Base-by-base conservation (phyloP, 2,329 filamentous ascomycete species). In the Cercospora janseana region DNA sequence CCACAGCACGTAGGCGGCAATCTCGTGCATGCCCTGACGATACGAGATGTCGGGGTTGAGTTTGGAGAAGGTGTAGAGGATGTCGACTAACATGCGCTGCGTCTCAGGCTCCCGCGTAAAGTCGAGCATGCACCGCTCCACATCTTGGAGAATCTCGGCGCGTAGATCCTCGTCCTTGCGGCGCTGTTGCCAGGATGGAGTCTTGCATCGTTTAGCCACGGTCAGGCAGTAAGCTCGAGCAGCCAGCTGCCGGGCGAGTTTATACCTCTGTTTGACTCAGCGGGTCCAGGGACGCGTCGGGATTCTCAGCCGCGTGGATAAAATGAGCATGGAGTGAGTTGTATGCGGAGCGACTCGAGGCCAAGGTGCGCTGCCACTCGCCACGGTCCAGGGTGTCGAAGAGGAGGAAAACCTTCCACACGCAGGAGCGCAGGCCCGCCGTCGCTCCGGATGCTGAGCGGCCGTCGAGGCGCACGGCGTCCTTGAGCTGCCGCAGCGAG, bases 11-110 rank as follows among this genome's bases (percentile, higher is more conserved):
- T 93, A 91, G 0, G 93, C 93, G 10, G 97, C 76, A 34, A 98
- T 75, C 70, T 98, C 93, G 67, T 98, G 93, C 92, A 98, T 98
- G 8, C 93, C 93, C 72, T 98, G 93, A n/a, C 93, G 83, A 67
- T 98, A 98, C 12, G 89, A 89, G 46, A 89, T 79, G 59, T 86
- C 83, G 1, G 88, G 88, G 64, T 97, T 88, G 46, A 94, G 79
- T 69, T 95, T 97, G 72, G 90, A 93, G 71, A 91, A 97, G 58
- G 98, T 80, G 69, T 97, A 98, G 26, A 98, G 76, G 24, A 96
- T 83, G 65, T 98, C 88, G 24, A 94, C 73, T 61, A 98, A 84
- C 69, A 88, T 87, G 32, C 77, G 78, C 68, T 97, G 93, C 1
- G 87, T 88, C 10, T 78, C 73, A 9, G 85, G 80, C 60, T 91